Base-by-base conservation (phyloP, 305 asterid genomes). In the Ilex paraguariensis region DNA sequence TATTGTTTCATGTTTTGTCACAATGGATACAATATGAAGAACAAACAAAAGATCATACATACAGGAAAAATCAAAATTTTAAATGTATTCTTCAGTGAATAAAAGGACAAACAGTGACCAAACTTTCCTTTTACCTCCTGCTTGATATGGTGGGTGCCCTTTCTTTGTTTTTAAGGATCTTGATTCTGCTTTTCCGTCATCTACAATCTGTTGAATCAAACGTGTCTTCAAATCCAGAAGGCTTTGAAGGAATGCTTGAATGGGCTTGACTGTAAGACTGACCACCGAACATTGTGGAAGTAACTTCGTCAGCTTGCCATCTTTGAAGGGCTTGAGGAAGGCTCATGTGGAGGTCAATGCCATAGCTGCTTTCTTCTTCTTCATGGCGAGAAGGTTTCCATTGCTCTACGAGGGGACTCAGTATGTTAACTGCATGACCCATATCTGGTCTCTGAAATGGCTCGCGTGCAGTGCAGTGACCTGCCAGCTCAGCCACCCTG, bases 241-340 rank as follows among this genome's bases (percentile, higher is more conserved):
- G 96, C 52, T 87, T 89, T 0, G 87, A 59, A 17, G 97, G 95
- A 54, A 90, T 82, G 83, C 95, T 92, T 16, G 97, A 82, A 57
- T 87, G 94, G 0, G 97, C 73, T 65, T 84, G 79, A 59, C 82
- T 80, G 67, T 36, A 64, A 0, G 96, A 89, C 52, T 81, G 5
- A 63, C 87, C 90, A 14, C 85, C 89, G 39, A 90, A 89, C 96
- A 90, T 87, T 78, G 97, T 84, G 4, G 98, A 92, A 63, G 97
- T 87, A 2, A 97, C 98, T 70, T 90, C 96, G 54, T 85, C 83
- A 1, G 90, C 85, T 68, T 87, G 98, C 98, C 98, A 92, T 82
- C 96, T 82, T 69, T 78, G 93, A 17, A 89, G 90, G 60, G 84
- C 89, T 69, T 87, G 90, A 31, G 98, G 96, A 51, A 90, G 96